Conservation (phyloP, 1,139 yeast genomes). For the Suhomyces wounanorum region DNA sequence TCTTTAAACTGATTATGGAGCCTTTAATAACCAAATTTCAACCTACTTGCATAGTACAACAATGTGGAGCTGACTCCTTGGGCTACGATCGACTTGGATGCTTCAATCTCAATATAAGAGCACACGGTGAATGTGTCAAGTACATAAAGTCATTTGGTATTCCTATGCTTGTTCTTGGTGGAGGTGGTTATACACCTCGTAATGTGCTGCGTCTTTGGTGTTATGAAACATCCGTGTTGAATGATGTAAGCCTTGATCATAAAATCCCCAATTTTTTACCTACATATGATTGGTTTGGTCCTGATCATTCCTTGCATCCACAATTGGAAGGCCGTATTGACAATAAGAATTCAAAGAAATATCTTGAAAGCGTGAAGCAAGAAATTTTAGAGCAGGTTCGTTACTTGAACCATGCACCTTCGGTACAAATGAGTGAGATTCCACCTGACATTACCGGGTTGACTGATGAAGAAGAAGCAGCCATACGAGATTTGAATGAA, state of each 20-base stretch:
- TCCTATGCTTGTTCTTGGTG: slow-evolving; percentile 91
- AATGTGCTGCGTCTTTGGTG: slow-evolving; percentile 95
- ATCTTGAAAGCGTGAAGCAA: slow-evolving; percentile 75
- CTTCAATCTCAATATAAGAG: slow-evolving; percentile 85
- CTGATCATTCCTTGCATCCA: slow-evolving; percentile 89
- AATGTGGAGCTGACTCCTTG: slow-evolving; percentile 96
- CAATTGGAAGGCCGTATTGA: slow-evolving; percentile 85
- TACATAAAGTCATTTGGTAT: slow-evolving; percentile 83
- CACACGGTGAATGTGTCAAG: slow-evolving; percentile 93
- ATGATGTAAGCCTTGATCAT: slow-evolving; percentile 73
- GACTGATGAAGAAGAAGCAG: slow-evolving; percentile 60
- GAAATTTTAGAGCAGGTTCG: slow-evolving; percentile 82
- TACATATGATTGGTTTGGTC: slow-evolving; percentile 86
- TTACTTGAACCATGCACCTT: slow-evolving; percentile 86
- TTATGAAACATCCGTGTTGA: slow-evolving; percentile 85
- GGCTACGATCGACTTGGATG: slow-evolving; percentile 94
- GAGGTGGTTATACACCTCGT: slow-evolving; percentile 97
- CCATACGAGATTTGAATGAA: slow-evolving; percentile 50
- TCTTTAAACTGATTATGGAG: slow-evolving; percentile 83
- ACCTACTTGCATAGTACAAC: slow-evolving; percentile 92
- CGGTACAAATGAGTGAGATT: slow-evolving; percentile 86
- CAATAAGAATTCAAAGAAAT: slow-evolving; percentile 82
- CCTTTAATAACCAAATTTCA: slow-evolving; percentile 80
- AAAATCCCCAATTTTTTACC: slow-evolving; percentile 80
- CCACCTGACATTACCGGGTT: slow-evolving; percentile 83